Conservation (phyloP, 352 stramenopile genomes). For the Globisporangium paddicum region DNA sequence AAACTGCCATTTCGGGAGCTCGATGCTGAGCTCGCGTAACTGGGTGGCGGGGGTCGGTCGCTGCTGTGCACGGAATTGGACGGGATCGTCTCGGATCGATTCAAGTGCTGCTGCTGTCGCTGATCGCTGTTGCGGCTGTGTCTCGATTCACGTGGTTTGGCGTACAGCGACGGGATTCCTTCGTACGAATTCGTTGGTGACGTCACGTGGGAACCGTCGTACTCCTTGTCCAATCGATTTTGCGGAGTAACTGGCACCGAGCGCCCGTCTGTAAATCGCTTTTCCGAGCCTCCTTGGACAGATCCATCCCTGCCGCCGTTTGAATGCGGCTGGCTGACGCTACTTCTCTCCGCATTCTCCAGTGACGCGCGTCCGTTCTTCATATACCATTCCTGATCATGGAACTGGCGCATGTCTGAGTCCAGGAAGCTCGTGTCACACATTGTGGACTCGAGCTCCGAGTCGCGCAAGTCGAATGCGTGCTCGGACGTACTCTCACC, state of each 20-base stretch:
- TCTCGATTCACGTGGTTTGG: conserved; percentile 3
- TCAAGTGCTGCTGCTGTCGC: neutral
- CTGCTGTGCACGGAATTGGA: neutral
- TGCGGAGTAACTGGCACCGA: neutral
- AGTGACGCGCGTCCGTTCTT: conserved; percentile 1
- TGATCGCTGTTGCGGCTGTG: neutral
- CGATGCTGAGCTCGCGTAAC: conserved; percentile 8
- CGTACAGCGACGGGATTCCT: conserved; percentile 15
- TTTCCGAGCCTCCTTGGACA: neutral
- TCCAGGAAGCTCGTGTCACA: conserved; percentile 63
- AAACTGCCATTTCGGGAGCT: neutral
- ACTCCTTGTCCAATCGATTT: neutral
- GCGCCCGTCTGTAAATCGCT: neutral
- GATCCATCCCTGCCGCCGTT: neutral
- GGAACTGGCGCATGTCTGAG: conserved; percentile 68
- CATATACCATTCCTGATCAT: conserved; percentile 51
- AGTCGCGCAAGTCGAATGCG: conserved; percentile 31
- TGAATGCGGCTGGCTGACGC: neutral
- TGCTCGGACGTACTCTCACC: conserved; percentile 8
- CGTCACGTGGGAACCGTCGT: conserved; percentile 6
- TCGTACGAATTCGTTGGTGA: conserved; percentile 17
- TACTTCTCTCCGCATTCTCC: neutral
- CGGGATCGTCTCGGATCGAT: conserved; percentile 10
- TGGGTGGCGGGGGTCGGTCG: conserved; percentile 3
- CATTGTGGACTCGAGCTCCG: conserved; percentile 43